Base-by-base conservation (phyloP, 257 asterid species). In the Cynanchum wilfordii region DNA sequence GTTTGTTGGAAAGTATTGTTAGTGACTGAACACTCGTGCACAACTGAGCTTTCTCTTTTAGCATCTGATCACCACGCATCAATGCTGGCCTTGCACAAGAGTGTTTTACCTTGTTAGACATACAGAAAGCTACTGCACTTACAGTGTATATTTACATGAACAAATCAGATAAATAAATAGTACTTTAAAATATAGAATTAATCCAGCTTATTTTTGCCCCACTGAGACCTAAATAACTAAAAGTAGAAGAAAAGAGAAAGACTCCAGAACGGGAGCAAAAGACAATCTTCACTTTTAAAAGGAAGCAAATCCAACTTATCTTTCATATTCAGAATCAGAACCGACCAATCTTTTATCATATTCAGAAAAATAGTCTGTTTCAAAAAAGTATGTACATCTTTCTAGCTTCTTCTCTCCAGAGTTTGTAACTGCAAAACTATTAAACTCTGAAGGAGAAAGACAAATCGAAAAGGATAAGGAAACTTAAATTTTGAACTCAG, bases 361-460 rank as follows among this genome's bases (percentile, higher is more conserved):
- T 29, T 19, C 65, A 0, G 47, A 29, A 74, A 65, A 54, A 20
- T 19, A 38, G 25, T 33, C 40, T 44, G 10, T 52, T 15, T 7
- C 19, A 25, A 4, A 38, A 16, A 74, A 17, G 44, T 42, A 66
- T 66, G 54, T 57, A 75, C 74, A 10, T 13, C 38, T 57, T 68
- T 15, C 3, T 69, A 17, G 10, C 22, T 4, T 24, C 27, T 60
- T 25, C 25, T 50, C 27, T 51, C 38, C 25, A 49, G 69, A 17
- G 11, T 29, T 73, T 27, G 20, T 56, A 55, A 68, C 60, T 45
- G 58, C 24, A 57, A 33, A 29, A 64, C 44, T 15, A 38, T 19
- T 10, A 8, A 12, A 0, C 42, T 2, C 30, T 22, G 6, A 62
- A 29, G 19, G 20, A 6, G 9, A 40, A 40, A n/a, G 36, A 3